These are phyloP conservation scores for Kodamaea kakaduensis DNA, from an alignment of 805 yeast genomes.

Conservation along the genomic window DNA sequence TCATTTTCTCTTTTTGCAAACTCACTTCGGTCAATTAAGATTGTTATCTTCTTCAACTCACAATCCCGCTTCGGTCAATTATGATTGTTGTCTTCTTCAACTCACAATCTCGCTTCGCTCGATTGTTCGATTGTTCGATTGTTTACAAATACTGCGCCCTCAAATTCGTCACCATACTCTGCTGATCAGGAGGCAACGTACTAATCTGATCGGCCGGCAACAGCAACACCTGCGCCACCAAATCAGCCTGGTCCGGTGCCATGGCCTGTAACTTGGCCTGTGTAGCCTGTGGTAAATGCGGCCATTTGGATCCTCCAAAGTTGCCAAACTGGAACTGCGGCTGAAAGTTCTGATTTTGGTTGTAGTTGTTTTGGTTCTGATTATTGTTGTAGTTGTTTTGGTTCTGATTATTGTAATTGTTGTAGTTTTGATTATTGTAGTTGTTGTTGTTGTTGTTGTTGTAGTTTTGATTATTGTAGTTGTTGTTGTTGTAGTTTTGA, in stretches of 20 bases:
- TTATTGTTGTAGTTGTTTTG: constrained; percentile 6
- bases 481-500: too few species aligned
- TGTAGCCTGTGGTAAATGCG: constrained; percentile 45
- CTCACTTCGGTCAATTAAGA: not conserved
- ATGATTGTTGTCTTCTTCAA: constrained; percentile 1
- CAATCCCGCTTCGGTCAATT: not conserved
- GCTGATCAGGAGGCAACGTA: constrained; percentile 48
- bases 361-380: not conserved
- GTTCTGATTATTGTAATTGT: not conserved
- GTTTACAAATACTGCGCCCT: constrained; percentile 48
- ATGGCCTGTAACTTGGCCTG: constrained; percentile 48
- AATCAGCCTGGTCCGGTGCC: constrained; percentile 55
- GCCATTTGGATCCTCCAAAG: constrained; percentile 29
- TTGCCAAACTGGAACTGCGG: constrained; percentile 3
- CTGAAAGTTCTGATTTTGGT: constrained; percentile 7
- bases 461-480: constrained; percentile 12
- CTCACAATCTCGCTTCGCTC: not conserved
- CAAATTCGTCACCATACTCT: constrained; percentile 51
- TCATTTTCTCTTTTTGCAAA: too few species aligned
- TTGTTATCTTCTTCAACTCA: too few species aligned
- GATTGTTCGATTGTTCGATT: not conserved
- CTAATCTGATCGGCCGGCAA: constrained; percentile 48
- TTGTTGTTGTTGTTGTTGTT: constrained; percentile 9
- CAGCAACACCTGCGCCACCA: constrained; percentile 51
- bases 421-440: too few species aligned